phyloP scores from a whole-genome alignment of 192 early-diverging fungal species.

The Coemansia pectinata region DNA sequence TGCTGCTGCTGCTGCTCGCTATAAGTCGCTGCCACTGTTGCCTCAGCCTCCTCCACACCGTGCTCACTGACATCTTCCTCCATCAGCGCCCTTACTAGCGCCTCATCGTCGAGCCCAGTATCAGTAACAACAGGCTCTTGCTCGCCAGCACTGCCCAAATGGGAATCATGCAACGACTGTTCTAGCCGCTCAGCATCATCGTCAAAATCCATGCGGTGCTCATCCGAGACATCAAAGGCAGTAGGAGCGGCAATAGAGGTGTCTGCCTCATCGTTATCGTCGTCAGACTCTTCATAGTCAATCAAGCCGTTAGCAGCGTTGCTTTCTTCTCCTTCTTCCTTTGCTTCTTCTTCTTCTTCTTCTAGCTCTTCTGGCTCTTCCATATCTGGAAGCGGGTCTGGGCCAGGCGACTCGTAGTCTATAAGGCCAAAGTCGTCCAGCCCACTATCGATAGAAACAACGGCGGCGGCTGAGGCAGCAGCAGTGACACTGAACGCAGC shows the following conservation, averaged over 20 bases:
- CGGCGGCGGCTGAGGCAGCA: not conserved
- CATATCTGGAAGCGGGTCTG: constrained; percentile 2
- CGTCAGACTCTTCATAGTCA: constrained; percentile 28
- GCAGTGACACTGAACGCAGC: constrained; percentile 2
- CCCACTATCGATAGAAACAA: not conserved
- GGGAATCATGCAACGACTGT: constrained; percentile 1
- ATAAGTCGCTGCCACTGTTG: not conserved
- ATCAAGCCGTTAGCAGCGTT: constrained; percentile 13
- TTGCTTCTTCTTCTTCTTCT: not conserved
- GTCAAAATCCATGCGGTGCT: not conserved
- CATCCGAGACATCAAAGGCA: not conserved
- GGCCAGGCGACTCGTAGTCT: constrained; percentile 43
- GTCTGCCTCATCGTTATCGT: not conserved
- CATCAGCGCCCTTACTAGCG: not conserved
- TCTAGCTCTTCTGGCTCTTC: not conserved
- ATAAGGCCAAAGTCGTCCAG: constrained; percentile 48
- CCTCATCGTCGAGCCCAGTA: not conserved
- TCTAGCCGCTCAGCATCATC: not conserved
- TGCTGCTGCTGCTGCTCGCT: constrained; percentile 1
- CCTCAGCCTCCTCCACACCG: not conserved
- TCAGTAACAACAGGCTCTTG: not conserved
- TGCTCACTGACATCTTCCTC: not conserved
- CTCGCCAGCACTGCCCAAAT: not conserved
- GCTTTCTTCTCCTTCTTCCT: not conserved
- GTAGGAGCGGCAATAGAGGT: not conserved